Percentiles rank a stretch among this genome's conserved stretches.
Conservation (phyloP, 176 grass and related monocot species). For the Neostapfia colusana region DNA sequence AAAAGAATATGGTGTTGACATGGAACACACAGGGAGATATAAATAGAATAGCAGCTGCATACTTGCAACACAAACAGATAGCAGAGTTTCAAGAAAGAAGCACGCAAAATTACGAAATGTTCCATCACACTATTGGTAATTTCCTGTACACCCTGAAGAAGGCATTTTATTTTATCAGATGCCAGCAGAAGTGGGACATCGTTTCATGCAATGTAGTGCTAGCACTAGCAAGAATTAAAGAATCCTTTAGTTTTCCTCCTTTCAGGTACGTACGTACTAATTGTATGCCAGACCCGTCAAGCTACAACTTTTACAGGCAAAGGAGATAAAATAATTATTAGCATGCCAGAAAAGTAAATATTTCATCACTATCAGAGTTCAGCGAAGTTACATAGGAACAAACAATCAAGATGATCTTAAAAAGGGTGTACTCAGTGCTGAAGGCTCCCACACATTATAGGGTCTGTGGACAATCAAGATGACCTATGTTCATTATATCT, state of each 20-base stretch:
- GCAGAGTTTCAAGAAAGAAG: background rate
- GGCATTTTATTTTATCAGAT: background rate
- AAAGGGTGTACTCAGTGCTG: too few relatives aligned
- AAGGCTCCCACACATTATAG: too few relatives aligned
- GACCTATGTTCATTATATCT: background rate
- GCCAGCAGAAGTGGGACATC: background rate
- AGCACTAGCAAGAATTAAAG: background rate
- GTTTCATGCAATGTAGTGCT: background rate
- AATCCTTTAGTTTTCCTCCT: background rate
- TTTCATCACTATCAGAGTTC: background rate
- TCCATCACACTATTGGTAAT: background rate
- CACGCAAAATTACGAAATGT: background rate
- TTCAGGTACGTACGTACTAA: too few relatives aligned
- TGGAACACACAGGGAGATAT: background rate
- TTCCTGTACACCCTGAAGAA: background rate
- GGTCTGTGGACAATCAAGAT: too few relatives aligned
- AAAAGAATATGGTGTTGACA: background rate
- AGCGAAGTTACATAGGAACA: background rate
- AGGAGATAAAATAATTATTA: background rate
- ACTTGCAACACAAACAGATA: background rate
- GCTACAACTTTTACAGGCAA: background rate
- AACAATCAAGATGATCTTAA: slow-evolving; percentile 1
- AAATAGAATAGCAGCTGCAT: background rate
- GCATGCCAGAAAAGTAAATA: background rate
- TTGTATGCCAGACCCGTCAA: background rate